Conservation (phyloP, 495 filamentous ascomycete species). For the Penicillium desertorum region DNA sequence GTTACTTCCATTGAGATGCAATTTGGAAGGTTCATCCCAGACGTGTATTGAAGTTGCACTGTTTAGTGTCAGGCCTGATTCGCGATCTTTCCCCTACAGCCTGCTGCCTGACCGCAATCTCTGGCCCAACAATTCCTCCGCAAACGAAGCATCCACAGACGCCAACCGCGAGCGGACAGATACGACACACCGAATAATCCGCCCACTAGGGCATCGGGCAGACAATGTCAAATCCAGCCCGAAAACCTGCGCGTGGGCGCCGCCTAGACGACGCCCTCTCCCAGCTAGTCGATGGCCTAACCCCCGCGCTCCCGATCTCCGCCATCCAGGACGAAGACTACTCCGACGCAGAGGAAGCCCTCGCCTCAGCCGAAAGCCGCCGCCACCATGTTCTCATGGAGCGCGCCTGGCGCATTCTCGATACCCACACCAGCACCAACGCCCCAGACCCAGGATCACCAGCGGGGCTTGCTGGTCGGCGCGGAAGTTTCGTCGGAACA, state of each 20-base stretch:
- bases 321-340: conserved; percentile 36
- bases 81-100: not conserved
- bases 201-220: conserved; percentile 14
- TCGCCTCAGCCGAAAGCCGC: conserved; percentile 45
- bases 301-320: conserved; percentile 40
- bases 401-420: conserved; percentile 46
- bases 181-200: not conserved
- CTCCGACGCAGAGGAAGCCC: conserved; percentile 45
- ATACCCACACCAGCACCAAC: conserved; percentile 28
- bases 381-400: conserved; percentile 44
- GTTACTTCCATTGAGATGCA: not conserved
- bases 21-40: not conserved
- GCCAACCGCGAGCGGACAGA: not conserved
- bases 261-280: conserved; percentile 58
- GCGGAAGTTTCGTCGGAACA: conserved; percentile 37
- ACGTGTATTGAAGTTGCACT: not conserved
- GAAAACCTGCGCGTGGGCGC: conserved; percentile 38
- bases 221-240: conserved; percentile 38
- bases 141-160: not conserved
- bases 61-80: not conserved
- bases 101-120: not conserved
- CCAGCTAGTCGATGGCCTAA: conserved; percentile 53
- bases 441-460: conserved; percentile 33
- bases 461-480: conserved; percentile 26
- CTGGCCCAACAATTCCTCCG: conserved; percentile 4